Evolutionary conservation across 176 grass and related monocot species (phyloP), one percentile per base, ranked within the genome.

Genomic region (Ensete ventricosum): DNA sequence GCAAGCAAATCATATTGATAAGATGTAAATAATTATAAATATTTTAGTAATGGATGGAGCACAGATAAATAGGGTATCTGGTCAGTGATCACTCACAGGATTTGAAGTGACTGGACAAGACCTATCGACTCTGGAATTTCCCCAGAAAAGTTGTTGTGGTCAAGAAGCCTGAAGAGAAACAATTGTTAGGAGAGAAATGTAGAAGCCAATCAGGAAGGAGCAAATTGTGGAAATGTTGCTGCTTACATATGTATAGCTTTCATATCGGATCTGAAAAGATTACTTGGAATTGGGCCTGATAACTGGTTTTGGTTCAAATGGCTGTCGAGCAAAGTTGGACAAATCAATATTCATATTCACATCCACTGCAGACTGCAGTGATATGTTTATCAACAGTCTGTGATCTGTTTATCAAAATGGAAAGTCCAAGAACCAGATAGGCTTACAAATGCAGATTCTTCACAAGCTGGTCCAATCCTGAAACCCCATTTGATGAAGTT

Each of bases 281-380:
- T 55, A 58, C 87, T 83, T 77, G 96, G 87, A 69, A 99, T 99
- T 16, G 69, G 10, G 64, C 88, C 91, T 55, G 88, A 86, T 84
- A 95, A 82, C 53, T 95, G 79, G 53, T 99, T 99, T 25, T 86
- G 87, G 77, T 88, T 94, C 67, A 99, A 89, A 78, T 99, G 96
- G 60, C 96, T 99, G 81, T 55, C 75, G 53, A 81, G 62, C 78
- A 87, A 81, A 53, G 20, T 27, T 27, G 13, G 1, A 60, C 14
- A 2, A 22, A 22, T 70, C 3, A 57, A 16, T 60, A 60, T 60
- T 60, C 34, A 43, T 43, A 6, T 68, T 81, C 25, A 22, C 8
- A 73, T 54, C 50, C 25, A 62, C 50, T 60, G n/a, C 1, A 9
- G 34, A 50, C 9, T 13, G n/a, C n/a, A 60, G n/a, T 60, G 17